A percentile compares a stretch with the other conserved stretches of the same genome.
phyloP scores from a whole-genome alignment of 192 early-diverging fungal genomes.

The Coemansia sp. region DNA sequence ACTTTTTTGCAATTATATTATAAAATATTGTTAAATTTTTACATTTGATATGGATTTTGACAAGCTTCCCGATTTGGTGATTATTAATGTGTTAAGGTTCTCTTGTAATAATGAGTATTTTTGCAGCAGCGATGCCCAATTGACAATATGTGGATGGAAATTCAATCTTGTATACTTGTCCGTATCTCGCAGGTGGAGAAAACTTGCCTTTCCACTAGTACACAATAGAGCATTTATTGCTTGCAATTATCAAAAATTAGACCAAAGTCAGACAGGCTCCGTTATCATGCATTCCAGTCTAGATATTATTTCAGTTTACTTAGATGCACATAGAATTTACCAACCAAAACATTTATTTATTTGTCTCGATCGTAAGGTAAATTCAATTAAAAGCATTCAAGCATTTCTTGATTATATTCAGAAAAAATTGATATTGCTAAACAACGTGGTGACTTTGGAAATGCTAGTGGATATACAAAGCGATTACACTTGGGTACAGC shows the following conservation, averaged over 20 bases:
- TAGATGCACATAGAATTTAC: background rate
- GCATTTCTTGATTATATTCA: background rate
- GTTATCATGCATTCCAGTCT: background rate
- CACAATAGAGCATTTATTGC: background rate
- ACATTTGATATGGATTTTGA: background rate
- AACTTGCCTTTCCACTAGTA: background rate
- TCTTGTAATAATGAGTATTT: background rate
- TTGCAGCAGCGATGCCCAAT: background rate
- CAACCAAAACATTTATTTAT: background rate
- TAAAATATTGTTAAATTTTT: too few species aligned
- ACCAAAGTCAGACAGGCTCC: background rate
- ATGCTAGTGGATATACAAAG: background rate
- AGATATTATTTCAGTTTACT: background rate
- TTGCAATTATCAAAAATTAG: too few species aligned
- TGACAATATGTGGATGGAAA: background rate
- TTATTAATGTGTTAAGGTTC: background rate
- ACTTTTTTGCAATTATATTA: too few species aligned
- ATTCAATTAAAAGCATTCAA: background rate
- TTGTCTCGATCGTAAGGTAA: background rate
- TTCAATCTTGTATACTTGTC: background rate
- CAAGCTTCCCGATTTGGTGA: background rate
- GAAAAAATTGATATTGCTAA: background rate
- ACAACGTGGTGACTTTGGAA: background rate
- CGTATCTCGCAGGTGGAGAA: background rate
- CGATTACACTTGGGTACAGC: background rate